Evolutionary conservation across 345 rosid species (phyloP).

Genomic region (Eucalyptus regnans): DNA sequence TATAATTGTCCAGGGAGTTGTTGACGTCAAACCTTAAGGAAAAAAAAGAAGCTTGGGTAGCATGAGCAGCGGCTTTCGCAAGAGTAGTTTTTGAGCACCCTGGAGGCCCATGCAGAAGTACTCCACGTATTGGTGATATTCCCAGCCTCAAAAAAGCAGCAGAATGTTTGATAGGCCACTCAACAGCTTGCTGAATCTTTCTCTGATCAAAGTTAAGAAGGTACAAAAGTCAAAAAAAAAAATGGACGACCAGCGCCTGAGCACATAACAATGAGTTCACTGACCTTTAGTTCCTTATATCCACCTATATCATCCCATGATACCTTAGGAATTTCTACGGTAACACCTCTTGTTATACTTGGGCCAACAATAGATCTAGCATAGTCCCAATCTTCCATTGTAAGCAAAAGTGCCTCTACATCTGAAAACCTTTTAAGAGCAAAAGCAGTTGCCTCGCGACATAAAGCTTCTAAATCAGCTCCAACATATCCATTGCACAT

Average conservation of each 20-base stretch:
- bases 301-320: constrained; percentile 95
- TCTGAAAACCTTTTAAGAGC: constrained; percentile 47
- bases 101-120: constrained; percentile 93
- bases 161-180: constrained; percentile 91
- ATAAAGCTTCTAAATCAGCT: constrained; percentile 93
- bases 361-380: constrained; percentile 75
- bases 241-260: not conserved
- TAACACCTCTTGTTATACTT: constrained; percentile 87
- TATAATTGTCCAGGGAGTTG: not conserved
- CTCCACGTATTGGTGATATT: constrained; percentile 74
- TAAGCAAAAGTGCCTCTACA: constrained; percentile 18
- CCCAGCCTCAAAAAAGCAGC: constrained; percentile 64
- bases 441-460: constrained; percentile 57
- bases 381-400: constrained; percentile 51
- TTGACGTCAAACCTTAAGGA: constrained; percentile 14
- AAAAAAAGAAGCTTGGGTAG: constrained; percentile 88
- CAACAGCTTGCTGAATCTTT: constrained; percentile 84
- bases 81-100: constrained; percentile 99
- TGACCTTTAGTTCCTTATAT: constrained; percentile 53
- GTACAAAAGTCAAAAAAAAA: not conserved
- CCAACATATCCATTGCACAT: constrained; percentile 92
- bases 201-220: constrained; percentile 28
- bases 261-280: not conserved
- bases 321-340: constrained; percentile 82
- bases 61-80: constrained; percentile 92